Evolutionary conservation across 495 filamentous ascomycete genomes (phyloP).

Genomic region (Penicillium cataractarum): DNA sequence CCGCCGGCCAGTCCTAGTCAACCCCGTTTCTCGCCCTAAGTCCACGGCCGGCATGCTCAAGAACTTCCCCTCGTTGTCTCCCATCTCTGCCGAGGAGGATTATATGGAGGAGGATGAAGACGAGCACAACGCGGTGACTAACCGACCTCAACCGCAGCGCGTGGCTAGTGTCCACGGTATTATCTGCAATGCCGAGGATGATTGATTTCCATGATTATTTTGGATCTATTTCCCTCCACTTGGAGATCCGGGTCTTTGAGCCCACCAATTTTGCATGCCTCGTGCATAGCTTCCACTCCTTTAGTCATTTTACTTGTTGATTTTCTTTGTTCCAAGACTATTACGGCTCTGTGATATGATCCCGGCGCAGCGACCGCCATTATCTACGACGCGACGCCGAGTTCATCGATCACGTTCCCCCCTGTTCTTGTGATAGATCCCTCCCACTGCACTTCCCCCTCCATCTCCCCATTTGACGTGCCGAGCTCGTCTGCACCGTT

Average conservation of each 20-base stretch:
- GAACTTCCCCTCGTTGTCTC: conserved; percentile 51
- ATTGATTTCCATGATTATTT: neutral
- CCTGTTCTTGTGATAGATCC: conserved; percentile 3
- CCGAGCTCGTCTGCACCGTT: conserved; percentile 21
- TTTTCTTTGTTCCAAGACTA: conserved; percentile 29
- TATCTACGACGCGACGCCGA: conserved; percentile 24
- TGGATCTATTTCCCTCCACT: neutral
- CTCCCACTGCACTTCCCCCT: neutral
- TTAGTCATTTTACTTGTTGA: conserved; percentile 30
- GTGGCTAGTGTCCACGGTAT: conserved; percentile 68
- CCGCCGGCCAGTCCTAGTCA: conserved; percentile 55
- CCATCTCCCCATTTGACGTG: conserved; percentile 2
- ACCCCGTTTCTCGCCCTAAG: conserved; percentile 52
- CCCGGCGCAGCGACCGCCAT: conserved; percentile 1
- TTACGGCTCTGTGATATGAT: conserved; percentile 6
- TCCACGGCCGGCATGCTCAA: conserved; percentile 72
- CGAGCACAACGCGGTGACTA: conserved; percentile 17
- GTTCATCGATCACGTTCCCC: neutral
- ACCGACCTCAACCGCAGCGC: conserved; percentile 53
- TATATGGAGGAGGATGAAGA: conserved; percentile 37
- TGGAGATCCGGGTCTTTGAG: conserved; percentile 7
- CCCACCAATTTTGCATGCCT: conserved; percentile 15
- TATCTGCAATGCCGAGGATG: conserved; percentile 54
- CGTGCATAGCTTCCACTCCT: conserved; percentile 38
- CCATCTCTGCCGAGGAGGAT: conserved; percentile 49